Base-by-base conservation (phyloP, 1,284 basidiomycete species). In the Mycosarcoma maydis region DNA sequence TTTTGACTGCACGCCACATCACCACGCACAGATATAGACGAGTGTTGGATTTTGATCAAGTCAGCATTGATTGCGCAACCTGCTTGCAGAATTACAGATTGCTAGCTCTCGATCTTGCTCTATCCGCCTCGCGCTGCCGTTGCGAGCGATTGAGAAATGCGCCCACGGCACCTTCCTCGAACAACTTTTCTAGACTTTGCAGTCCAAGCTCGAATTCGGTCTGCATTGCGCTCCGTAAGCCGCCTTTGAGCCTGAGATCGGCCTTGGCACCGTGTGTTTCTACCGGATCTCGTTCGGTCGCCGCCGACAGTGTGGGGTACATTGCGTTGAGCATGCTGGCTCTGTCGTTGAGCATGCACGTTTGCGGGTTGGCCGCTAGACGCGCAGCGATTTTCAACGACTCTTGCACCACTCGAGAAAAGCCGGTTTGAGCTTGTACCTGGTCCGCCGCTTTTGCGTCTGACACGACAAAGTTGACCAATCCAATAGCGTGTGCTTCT, bases 271-370 rank as follows among this genome's bases (percentile, higher is more conserved):
- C 17, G n/a, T n/a, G n/a, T n/a, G n/a, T n/a, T n/a, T n/a, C n/a
- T n/a, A n/a, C n/a, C n/a, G n/a, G n/a, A n/a, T n/a, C n/a, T n/a
- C n/a, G n/a, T n/a, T n/a, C n/a, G n/a, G n/a, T n/a, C n/a, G n/a
- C n/a, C n/a, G n/a, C n/a, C n/a, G n/a, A n/a, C n/a, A n/a, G n/a
- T n/a, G n/a, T n/a, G n/a, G 47, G 33, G 22, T 64, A 59, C 19
- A 64, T 26, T 6, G 66, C 53, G 20, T 49, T 45, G 23, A 65
- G 33, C 51, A 65, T 59, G 26, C 67, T 70, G 6, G 23, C n/a
- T 5, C 67, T 45, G 23, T 70, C 67, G 39, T 70, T 70, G 14
- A 64, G 32, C 67, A 70, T 70, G 41, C 67, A 70, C 20, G 38
- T 70, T 16, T 58, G 54, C 10, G 67, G 67, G n/a, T 60, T 54